Evolutionary conservation across 139 green algal genomes (phyloP).

Genomic region (Pycnococcus provasolii): DNA sequence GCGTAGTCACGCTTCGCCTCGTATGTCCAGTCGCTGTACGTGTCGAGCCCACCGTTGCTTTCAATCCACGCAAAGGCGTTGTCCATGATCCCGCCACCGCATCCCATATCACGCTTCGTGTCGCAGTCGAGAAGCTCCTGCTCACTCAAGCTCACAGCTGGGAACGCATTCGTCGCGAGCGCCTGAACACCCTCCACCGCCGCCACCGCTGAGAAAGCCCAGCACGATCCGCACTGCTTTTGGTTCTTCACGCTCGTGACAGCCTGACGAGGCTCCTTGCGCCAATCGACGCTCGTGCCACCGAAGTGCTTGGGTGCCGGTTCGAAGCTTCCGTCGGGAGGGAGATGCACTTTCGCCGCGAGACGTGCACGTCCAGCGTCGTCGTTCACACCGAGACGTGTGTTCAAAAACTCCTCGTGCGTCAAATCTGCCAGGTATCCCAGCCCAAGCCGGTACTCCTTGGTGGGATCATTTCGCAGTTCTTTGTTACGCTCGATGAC

Average conservation of each 20-base stretch:
- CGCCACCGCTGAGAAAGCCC: constrained; percentile 75
- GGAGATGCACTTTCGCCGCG: too few relatives aligned
- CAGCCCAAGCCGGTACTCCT: too few relatives aligned
- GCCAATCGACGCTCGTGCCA: too few relatives aligned
- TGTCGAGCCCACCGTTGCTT: constrained; percentile 83
- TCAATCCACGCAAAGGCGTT: constrained; percentile 84
- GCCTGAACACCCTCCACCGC: constrained; percentile 71
- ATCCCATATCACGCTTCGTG: constrained; percentile 46
- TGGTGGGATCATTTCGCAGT: too few relatives aligned
- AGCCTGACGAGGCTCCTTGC: constrained; percentile 14
- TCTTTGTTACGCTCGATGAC: too few relatives aligned
- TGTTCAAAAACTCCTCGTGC: too few relatives aligned
- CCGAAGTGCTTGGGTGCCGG: too few relatives aligned
- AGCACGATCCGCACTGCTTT: constrained; percentile 69
- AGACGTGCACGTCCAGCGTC: too few relatives aligned
- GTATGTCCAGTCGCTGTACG: constrained; percentile 84
- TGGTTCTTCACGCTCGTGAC: constrained; percentile 83
- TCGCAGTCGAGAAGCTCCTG: constrained; percentile 89
- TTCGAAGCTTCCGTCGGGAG: too few relatives aligned
- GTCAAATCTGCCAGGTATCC: too few relatives aligned
- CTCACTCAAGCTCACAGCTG: constrained; percentile 58
- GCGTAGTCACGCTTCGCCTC: constrained; percentile 33
- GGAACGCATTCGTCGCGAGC: constrained; percentile 50
- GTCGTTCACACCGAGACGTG: too few relatives aligned
- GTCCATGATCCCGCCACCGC: constrained; percentile 91